Percentiles rank a stretch among this genome's conserved stretches.
Evolutionary conservation across 139 green algal species (phyloP).

Genomic region (Marvania coccoides): DNA sequence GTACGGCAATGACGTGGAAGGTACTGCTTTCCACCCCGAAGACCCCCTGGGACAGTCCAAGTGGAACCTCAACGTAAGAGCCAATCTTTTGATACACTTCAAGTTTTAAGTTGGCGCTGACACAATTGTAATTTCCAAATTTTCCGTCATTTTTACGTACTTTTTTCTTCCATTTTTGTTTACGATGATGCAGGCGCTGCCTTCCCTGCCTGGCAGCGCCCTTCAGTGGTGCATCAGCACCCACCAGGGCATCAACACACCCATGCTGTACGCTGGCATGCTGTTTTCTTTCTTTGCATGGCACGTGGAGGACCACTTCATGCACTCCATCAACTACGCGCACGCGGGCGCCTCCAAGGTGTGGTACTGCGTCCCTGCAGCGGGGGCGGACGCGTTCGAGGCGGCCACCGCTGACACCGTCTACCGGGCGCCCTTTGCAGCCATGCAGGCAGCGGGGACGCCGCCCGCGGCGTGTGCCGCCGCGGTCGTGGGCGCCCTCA

Average conservation of each 20-base stretch:
- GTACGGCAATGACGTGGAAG: slow-evolving; percentile 75
- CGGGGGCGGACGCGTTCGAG: slow-evolving; percentile 61
- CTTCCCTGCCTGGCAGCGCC: slow-evolving; percentile 22
- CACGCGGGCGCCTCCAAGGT: slow-evolving; percentile 82
- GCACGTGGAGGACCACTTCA: slow-evolving; percentile 91
- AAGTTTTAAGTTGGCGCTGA: neutral
- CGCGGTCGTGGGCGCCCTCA: slow-evolving; percentile 19
- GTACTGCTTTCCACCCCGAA: slow-evolving; percentile 45
- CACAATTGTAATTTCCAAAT: neutral
- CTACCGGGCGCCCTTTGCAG: neutral
- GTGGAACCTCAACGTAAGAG: slow-evolving; percentile 58
- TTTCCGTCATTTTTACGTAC: too few relatives aligned
- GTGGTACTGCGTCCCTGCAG: slow-evolving; percentile 63
- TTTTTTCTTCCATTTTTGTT: neutral
- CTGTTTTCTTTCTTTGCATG: slow-evolving; percentile 83
- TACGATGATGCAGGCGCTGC: slow-evolving; percentile 29
- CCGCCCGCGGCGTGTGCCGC: neutral
- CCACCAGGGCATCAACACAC: slow-evolving; percentile 58
- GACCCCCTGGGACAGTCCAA: slow-evolving; percentile 35
- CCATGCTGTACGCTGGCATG: slow-evolving; percentile 88
- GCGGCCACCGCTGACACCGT: slow-evolving; percentile 21
- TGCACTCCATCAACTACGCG: slow-evolving; percentile 61
- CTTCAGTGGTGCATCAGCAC: slow-evolving; percentile 21
- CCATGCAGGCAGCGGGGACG: neutral
- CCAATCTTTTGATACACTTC: neutral